phyloP scores from a whole-genome alignment of 75 land plant species.

The Pseudotsuga menziesii region DNA sequence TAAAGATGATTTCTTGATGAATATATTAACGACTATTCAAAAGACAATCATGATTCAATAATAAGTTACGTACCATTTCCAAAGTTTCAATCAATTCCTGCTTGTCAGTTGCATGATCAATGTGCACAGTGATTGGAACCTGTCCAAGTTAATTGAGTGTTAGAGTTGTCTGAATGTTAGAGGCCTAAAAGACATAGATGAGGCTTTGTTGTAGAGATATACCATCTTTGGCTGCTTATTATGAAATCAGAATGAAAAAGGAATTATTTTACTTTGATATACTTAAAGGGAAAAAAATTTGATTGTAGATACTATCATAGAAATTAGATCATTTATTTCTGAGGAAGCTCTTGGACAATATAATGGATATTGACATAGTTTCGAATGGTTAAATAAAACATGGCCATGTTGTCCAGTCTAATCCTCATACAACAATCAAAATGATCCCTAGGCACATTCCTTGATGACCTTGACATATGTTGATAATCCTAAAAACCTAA shows the following conservation, averaged over 20 bases:
- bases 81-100: constrained; percentile 58
- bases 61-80: constrained; percentile 54
- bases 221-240: neutral
- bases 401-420: too few species aligned
- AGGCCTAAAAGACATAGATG: neutral
- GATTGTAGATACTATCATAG: neutral
- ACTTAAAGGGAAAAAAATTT: neutral
- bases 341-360: neutral
- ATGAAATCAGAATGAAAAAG: neutral
- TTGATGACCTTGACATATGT: too few species aligned
- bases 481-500: too few species aligned
- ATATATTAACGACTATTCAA: neutral
- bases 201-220: neutral
- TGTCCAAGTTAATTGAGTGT: constrained; percentile 18
- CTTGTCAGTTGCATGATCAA: constrained; percentile 90
- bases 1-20: neutral
- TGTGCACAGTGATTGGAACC: constrained; percentile 95
- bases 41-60: neutral
- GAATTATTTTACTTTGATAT: neutral
- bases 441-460: too few species aligned
- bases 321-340: neutral
- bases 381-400: too few species aligned
- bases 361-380: too few species aligned
- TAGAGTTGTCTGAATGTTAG: neutral
- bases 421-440: too few species aligned